Percentiles rank a stretch among this genome's conserved stretches.
These are phyloP conservation scores for Argentina anserina DNA, from an alignment of 306 rosid genomes.

Conservation along the genomic window DNA sequence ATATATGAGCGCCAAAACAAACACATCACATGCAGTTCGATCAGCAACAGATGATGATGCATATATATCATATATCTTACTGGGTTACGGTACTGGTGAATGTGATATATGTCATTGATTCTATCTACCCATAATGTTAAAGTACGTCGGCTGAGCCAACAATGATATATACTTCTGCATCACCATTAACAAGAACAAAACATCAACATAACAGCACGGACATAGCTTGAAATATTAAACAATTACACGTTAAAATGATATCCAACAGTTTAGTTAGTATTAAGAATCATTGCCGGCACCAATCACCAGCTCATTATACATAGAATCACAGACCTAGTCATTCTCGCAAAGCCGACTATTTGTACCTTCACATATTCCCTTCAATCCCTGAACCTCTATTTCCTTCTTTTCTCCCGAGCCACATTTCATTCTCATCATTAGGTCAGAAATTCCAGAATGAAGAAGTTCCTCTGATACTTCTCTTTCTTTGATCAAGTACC, in stretches of 20 bases:
- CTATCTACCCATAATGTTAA: neutral
- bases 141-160: conserved; percentile 22
- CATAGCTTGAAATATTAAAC: conserved; percentile 16
- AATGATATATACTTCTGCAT: neutral
- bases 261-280: conserved; percentile 7
- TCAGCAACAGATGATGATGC: neutral
- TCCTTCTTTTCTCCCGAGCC: neutral
- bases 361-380: neutral
- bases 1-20: neutral
- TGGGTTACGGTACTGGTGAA: neutral
- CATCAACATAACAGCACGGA: conserved; percentile 28
- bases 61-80: neutral
- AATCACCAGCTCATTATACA: conserved; percentile 44
- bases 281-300: conserved; percentile 43
- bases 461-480: neutral
- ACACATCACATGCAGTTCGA: neutral
- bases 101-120: neutral
- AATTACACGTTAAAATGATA: conserved; percentile 1
- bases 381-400: neutral
- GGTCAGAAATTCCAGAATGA: neutral
- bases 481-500: neutral
- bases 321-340: conserved; percentile 35
- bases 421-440: neutral
- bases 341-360: conserved; percentile 29
- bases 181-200: conserved; percentile 33